These are phyloP conservation scores for Penicillium alfredii DNA, from an alignment of 495 filamentous ascomycete genomes.

Conservation along the genomic window DNA sequence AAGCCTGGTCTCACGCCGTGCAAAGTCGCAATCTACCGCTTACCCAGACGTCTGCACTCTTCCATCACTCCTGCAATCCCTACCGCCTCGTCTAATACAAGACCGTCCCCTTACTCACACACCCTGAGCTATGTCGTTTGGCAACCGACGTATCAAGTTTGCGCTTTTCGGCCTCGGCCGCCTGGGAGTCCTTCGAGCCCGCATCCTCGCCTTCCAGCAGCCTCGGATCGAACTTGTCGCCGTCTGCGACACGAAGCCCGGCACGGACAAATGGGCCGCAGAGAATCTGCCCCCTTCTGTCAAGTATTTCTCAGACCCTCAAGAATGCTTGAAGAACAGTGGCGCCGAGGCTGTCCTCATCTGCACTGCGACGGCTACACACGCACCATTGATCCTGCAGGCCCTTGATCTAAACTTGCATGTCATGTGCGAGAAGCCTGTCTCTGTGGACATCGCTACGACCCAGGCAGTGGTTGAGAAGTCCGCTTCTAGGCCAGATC, in stretches of 20 bases:
- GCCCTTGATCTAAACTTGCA: conserved; percentile 13
- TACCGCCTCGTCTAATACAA: background rate
- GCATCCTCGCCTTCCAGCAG: conserved; percentile 15
- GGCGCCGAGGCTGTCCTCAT: conserved; percentile 12
- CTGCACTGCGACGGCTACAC: conserved; percentile 14
- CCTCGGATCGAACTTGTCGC: conserved; percentile 15
- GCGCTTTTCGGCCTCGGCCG: conserved; percentile 14
- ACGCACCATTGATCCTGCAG: conserved; percentile 13
- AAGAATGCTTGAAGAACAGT: conserved; percentile 13
- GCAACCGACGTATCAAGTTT: conserved; percentile 8
- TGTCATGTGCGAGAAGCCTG: conserved; percentile 21
- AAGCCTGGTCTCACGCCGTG: too few relatives aligned
- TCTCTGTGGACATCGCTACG: conserved; percentile 20
- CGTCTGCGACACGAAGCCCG: conserved; percentile 15
- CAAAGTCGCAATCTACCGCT: too few relatives aligned
- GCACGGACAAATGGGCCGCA: conserved; percentile 11
- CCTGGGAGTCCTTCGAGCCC: conserved; percentile 12
- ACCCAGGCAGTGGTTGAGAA: conserved; percentile 46
- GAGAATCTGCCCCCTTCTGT: conserved; percentile 13
- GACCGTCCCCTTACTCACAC: background rate
- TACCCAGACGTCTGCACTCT: too few relatives aligned
- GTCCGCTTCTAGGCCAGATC: conserved; percentile 65
- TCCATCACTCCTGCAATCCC: too few relatives aligned
- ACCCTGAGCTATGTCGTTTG: conserved; percentile 6
- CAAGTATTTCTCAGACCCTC: conserved; percentile 12